Evolutionary conservation across 306 rosid genomes (phyloP), one percentile per base, ranked within the genome.

Genomic region (Pterocarpus santalinus): DNA sequence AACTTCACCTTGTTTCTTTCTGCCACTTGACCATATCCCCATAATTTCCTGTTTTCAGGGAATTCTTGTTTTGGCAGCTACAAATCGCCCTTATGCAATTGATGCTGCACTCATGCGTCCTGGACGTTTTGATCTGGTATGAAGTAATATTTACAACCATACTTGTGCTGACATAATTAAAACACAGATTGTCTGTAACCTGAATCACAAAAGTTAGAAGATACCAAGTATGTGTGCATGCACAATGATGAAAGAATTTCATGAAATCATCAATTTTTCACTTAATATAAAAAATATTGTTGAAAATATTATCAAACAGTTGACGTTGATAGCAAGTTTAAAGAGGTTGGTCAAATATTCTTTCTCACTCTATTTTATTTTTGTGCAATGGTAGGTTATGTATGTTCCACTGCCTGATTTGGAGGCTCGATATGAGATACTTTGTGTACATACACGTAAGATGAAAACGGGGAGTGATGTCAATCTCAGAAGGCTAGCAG

Each of bases 41-140:
- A 12, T 58, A 16, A 71, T 74, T 75, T 28, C 28, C 32, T 79
- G 75, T 56, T 56, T 36, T 49, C 69, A 95, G 99, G 99, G 97
- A 78, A 90, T 95, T 66, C 92, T 95, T 82, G 97, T 95, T 65
- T 83, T 95, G 77, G 99, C 99, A 38, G 99, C 99, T 75, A 95
- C 99, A 52, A 95, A 95, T 79, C 99, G 97, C 76, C 99, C 96
- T 82, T 86, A 85, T 68, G 96, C 93, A 63, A 93, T 95, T 51
- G 98, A 95, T 56, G 93, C 91, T 22, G 99, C 98, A 43, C 93
- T 95, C 52, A 91, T 90, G 92, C 96, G 99, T 61, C 98, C 99
- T 0, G 99, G 99, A 43, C 95, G 96, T 64, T 91, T 95, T 80
- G 99, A 91, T 87, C 80, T 83, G 93, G 99, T 95, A 78, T 68